A percentile compares a stretch with the other conserved stretches of the same genome.
Conservation (phyloP, 2,329 filamentous ascomycete genomes). For the Rachicladosporium sp. region DNA sequence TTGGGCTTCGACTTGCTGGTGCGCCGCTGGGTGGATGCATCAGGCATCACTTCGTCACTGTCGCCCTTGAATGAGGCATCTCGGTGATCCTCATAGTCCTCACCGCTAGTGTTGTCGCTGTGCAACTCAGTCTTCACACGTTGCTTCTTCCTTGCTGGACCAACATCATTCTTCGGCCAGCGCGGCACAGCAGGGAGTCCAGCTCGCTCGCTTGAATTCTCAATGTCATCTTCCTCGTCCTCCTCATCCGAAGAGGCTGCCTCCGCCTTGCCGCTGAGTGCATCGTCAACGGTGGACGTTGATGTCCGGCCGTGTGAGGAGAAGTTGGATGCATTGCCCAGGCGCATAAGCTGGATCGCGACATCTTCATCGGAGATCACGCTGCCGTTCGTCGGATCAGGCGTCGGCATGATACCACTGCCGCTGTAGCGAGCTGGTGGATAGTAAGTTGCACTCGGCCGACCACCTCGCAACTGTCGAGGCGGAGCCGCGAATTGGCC, state of each 20-base stretch:
- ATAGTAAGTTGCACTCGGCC: slow-evolving; percentile 23
- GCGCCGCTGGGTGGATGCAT: slow-evolving; percentile 20
- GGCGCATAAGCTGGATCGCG: slow-evolving; percentile 88
- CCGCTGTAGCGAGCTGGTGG: slow-evolving; percentile 29
- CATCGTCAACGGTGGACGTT: slow-evolving; percentile 85
- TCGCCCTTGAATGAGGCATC: slow-evolving; percentile 43
- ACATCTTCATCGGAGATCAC: slow-evolving; percentile 98
- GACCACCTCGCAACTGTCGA: slow-evolving; percentile 50
- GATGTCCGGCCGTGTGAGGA: slow-evolving; percentile 78
- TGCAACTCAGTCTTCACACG: slow-evolving; percentile 36
- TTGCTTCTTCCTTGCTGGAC: slow-evolving; percentile 24
- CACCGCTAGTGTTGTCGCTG: slow-evolving; percentile 50
- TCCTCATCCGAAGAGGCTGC: slow-evolving; percentile 55
- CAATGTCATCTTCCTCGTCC: slow-evolving; percentile 71
- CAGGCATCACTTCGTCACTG: slow-evolving; percentile 30
- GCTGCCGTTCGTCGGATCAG: slow-evolving; percentile 92
- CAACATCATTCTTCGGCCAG: slow-evolving; percentile 16
- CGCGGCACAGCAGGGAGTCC: slow-evolving; percentile 16
- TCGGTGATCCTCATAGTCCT: slow-evolving; percentile 43
- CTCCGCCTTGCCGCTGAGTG: slow-evolving; percentile 81
- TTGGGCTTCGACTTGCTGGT: slow-evolving; percentile 31
- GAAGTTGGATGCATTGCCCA: slow-evolving; percentile 87
- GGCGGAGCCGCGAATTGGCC: slow-evolving; percentile 9
- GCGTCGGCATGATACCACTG: slow-evolving; percentile 67
- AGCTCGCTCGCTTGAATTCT: slow-evolving; percentile 57